Evolutionary conservation across 176 grass and related monocot genomes (phyloP).

Genomic region (Sorghum bicolor): Sorghum_bicolor_NCBIv3 NC_012874.2:53845001-53845500

Average conservation of each 20-base stretch:
- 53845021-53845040: too few species aligned
- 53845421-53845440: not conserved
- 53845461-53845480: conserved; percentile 23
- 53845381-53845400: conserved; percentile 20
- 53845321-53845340: conserved; percentile 48
- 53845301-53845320: not conserved
- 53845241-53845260: not conserved
- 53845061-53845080: too few species aligned
- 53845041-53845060: too few species aligned
- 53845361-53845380: conserved; percentile 34
- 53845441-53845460: conserved; percentile 31
- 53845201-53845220: too few species aligned
- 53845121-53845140: too few species aligned
- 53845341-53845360: conserved; percentile 44
- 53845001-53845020: too few species aligned
- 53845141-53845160: not conserved
- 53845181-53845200: too few species aligned
- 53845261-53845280: not conserved
- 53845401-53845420: conserved; percentile 41
- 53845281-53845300: not conserved
- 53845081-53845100: too few species aligned
- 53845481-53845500: conserved; percentile 1
- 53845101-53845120: too few species aligned
- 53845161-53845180: too few species aligned
- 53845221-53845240: too few species aligned